These are phyloP conservation scores for Syncephalastrum sp. DNA, from an alignment of 371 early-diverging fungal genomes.

Conservation along the genomic window DNA sequence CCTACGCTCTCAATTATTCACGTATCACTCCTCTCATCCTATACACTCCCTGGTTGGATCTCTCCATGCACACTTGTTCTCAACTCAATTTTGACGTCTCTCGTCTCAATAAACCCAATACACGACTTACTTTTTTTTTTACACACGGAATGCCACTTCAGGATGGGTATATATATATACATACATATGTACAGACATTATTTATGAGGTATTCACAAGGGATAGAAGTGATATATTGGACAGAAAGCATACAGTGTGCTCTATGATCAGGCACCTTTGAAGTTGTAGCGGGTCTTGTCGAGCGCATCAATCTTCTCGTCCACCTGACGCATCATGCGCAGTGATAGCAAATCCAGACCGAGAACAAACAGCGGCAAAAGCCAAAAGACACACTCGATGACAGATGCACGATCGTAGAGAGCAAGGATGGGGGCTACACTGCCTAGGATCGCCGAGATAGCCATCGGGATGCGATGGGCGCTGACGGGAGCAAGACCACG, in stretches of 20 bases:
- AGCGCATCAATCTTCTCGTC: constrained; percentile 30
- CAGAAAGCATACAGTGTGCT: neutral
- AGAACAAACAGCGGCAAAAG: constrained; percentile 22
- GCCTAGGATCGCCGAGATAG: constrained; percentile 8
- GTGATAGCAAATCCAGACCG: constrained; percentile 18
- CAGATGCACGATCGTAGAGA: constrained; percentile 11
- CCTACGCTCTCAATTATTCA: no score
- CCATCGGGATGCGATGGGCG: neutral
- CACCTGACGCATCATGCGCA: constrained; percentile 35
- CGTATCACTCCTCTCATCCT: no score
- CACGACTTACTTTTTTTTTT: no score
- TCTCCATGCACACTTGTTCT: no score
- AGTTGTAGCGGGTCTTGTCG: constrained; percentile 37
- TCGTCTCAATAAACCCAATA: no score
- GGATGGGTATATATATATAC: no score
- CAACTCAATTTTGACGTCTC: no score
- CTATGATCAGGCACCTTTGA: constrained; percentile 30
- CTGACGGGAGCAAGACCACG: constrained; percentile 10
- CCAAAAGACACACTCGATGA: constrained; percentile 33
- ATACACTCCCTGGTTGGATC: no score
- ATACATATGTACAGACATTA: no score
- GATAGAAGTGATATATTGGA: no score
- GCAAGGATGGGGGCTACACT: constrained; percentile 18
- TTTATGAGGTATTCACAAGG: no score
- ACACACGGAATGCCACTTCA: no score